Base-by-base conservation (phyloP, 495 filamentous ascomycete genomes). In the Aspergillus nanangensis region DNA sequence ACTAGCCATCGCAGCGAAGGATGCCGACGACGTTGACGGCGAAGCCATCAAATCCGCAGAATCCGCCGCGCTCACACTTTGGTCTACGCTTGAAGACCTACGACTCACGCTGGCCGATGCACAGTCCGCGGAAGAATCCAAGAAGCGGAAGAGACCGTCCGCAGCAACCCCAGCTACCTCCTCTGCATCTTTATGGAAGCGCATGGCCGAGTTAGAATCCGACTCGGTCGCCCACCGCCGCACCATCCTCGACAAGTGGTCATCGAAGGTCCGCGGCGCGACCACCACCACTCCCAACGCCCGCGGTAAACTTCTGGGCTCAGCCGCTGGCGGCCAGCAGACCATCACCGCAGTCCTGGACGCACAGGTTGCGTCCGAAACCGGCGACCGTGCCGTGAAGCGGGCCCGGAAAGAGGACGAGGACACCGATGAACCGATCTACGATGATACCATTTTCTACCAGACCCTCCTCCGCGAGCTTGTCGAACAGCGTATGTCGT, bases 391-490 rank as follows among this genome's bases (percentile, higher is more conserved):
- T 8, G 62, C 91, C 25, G 76, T 57, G 66, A 82, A 55, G 81
- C 89, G 40, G 43, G 55, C 63, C 5, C 69, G 69, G 24, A 55
- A 46, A 7, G 32, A 35, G 11, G 25, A 20, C 13, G 27, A 41
- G 18, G 17, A 38, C 15, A 43, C 51, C 20, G 31, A 36, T 27
- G 41, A 68, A 24, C 54, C 70, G 3, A 78, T 95, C 57, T 98
- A 90, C 69, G 92, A 97, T 55, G 93, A 97, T 56, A 85, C 86
- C 7, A 81, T 90, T 60, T 95, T 97, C 68, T 98, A 98, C 71
- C 87, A 93, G 58, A 74, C 88, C 7, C 76, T 95, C 7, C 78
- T 98, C 13, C 93, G 95, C 49, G 90, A 96, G 49, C 79, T 98
- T 1, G 87, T 98, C 23, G 87, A 94, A 53, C 86, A 89, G 58